These are phyloP conservation scores for Suillus occidentalis DNA, from an alignment of 768 basidiomycete species.

Conservation along the genomic window DNA sequence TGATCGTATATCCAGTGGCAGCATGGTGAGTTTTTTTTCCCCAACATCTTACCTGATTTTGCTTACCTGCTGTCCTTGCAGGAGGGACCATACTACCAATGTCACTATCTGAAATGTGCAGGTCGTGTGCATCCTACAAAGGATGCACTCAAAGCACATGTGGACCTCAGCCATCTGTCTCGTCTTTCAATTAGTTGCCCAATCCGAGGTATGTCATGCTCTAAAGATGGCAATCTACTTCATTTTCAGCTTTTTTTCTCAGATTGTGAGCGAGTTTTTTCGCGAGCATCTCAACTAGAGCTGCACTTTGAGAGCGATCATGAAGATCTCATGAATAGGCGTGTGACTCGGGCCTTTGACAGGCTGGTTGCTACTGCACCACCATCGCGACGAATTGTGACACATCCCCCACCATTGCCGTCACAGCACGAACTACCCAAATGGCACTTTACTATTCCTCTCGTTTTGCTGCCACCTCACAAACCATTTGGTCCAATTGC, in stretches of 20 bases:
- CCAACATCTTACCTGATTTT: not conserved
- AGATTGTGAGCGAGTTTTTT: slow-evolving; percentile 27
- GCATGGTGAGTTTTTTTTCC: slow-evolving; percentile 14
- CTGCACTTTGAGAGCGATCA: slow-evolving; percentile 25
- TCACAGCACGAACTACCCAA: not conserved
- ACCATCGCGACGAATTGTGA: slow-evolving; percentile 11
- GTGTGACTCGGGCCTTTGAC: slow-evolving; percentile 16
- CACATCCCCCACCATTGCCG: slow-evolving; percentile 18
- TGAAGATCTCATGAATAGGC: slow-evolving; percentile 17
- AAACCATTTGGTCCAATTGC: not conserved
- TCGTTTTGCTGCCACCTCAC: not conserved
- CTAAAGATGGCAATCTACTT: not conserved
- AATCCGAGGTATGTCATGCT: slow-evolving; percentile 19
- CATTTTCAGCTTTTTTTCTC: slow-evolving; percentile 11
- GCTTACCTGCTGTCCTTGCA: slow-evolving; percentile 6
- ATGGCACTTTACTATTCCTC: not conserved
- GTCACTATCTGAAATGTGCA: slow-evolving; percentile 27
- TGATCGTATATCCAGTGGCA: slow-evolving; percentile 14
- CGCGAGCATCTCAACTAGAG: slow-evolving; percentile 26
- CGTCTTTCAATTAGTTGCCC: slow-evolving; percentile 29
- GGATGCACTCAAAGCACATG: slow-evolving; percentile 21
- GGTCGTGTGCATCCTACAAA: slow-evolving; percentile 25
- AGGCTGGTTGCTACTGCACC: slow-evolving; percentile 19
- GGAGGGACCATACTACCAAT: slow-evolving; percentile 31
- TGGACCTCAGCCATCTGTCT: slow-evolving; percentile 33